These are phyloP conservation scores for Obba rivulosa DNA, from an alignment of 768 basidiomycete genomes.

Conservation along the genomic window DNA sequence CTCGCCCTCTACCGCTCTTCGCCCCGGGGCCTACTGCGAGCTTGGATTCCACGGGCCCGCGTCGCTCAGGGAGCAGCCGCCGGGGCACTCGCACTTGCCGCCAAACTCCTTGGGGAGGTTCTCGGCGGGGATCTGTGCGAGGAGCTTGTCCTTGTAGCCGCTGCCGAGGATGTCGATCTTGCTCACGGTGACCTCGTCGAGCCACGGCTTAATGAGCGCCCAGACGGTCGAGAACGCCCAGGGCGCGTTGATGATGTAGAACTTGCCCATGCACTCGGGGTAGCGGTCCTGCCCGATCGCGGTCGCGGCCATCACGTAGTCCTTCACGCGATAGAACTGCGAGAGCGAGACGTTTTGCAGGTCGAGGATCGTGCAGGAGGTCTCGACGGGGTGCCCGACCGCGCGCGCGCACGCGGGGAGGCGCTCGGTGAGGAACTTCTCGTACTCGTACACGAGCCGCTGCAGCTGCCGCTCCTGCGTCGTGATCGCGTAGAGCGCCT, in stretches of 20 bases:
- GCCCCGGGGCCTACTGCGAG: neutral
- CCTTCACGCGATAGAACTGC: slow-evolving; percentile 88
- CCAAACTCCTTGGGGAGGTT: slow-evolving; percentile 86
- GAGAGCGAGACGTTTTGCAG: slow-evolving; percentile 63
- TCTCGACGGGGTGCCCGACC: slow-evolving; percentile 87
- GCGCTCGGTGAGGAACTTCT: slow-evolving; percentile 76
- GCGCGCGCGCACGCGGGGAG: slow-evolving; percentile 72
- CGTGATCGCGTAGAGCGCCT: slow-evolving; percentile 74
- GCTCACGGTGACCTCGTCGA: slow-evolving; percentile 90
- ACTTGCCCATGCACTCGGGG: slow-evolving; percentile 94
- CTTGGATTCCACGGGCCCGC: slow-evolving; percentile 81
- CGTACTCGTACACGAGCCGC: slow-evolving; percentile 90
- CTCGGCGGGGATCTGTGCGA: slow-evolving; percentile 78
- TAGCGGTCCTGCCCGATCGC: slow-evolving; percentile 86
- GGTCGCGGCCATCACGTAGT: slow-evolving; percentile 76
- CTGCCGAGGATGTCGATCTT: slow-evolving; percentile 91
- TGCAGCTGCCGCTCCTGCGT: slow-evolving; percentile 84
- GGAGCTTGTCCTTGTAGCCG: slow-evolving; percentile 66
- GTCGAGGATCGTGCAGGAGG: slow-evolving; percentile 96
- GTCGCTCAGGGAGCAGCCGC: slow-evolving; percentile 84
- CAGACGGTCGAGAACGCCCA: slow-evolving; percentile 90
- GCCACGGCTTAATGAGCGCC: slow-evolving; percentile 85
- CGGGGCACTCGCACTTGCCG: slow-evolving; percentile 69
- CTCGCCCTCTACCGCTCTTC: neutral
- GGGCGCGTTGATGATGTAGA: slow-evolving; percentile 98